Conservation (phyloP, 139 green algal genomes). For the Nannochloris sp. region DNA sequence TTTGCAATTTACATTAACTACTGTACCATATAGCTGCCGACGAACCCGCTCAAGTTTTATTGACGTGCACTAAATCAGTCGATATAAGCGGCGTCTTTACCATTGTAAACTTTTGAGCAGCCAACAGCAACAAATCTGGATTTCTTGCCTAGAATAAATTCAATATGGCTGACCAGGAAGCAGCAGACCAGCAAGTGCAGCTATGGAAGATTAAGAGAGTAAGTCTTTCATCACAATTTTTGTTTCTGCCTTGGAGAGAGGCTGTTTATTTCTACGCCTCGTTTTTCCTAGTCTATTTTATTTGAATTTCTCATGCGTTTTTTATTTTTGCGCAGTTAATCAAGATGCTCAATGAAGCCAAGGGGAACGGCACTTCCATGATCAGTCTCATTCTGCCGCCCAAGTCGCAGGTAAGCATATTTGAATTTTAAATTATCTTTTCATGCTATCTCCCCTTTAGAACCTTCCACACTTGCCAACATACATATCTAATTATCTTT, state of each 20-base stretch:
- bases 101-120: no score
- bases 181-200: slow-evolving; percentile 74
- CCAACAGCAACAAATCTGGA: no score
- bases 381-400: slow-evolving; percentile 98
- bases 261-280: no score
- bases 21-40: no score
- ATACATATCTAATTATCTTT: not conserved
- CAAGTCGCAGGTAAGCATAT: slow-evolving; percentile 82
- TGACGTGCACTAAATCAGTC: no score
- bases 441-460: not conserved
- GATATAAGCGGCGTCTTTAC: no score
- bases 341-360: slow-evolving; percentile 73
- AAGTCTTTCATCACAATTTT: no score
- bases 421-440: not conserved
- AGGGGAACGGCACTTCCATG: slow-evolving; percentile 98
- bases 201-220: slow-evolving; percentile 94
- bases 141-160: no score
- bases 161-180: slow-evolving; percentile 29
- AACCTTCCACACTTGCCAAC: not conserved
- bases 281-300: not conserved
- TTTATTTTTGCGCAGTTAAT: slow-evolving; percentile 58
- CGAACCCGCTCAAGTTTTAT: no score
- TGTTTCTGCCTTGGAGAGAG: no score
- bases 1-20: no score
- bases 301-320: not conserved